A percentile compares a stretch with the other conserved stretches of the same genome.
Conservation (phyloP, 305 asterid species). For the Fraxinus platypoda region DNA sequence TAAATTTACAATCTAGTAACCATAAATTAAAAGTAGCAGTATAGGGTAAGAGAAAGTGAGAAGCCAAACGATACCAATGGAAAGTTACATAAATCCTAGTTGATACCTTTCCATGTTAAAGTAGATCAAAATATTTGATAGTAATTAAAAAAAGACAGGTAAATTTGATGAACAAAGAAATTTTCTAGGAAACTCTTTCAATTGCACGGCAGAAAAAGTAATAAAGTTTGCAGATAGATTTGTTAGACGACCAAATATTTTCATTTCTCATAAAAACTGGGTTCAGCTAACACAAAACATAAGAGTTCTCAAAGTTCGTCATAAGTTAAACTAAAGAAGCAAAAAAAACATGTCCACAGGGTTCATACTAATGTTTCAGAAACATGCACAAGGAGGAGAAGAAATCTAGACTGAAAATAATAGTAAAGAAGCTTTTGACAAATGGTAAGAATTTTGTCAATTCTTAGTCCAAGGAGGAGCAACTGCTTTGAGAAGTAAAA, state of each 20-base stretch:
- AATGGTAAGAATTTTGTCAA: not conserved
- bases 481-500: not conserved
- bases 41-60: conserved; percentile 13
- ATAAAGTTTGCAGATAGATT: not conserved
- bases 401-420: not conserved
- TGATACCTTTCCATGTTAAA: not conserved
- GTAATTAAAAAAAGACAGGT: not conserved
- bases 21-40: not conserved
- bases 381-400: not conserved
- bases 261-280: not conserved
- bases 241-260: not conserved
- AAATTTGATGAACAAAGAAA: not conserved
- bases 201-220: not conserved
- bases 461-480: not conserved
- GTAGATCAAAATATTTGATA: not conserved
- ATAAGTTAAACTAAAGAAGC: not conserved
- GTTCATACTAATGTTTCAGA: not conserved
- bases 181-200: not conserved
- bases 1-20: not conserved
- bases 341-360: not conserved
- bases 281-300: not conserved
- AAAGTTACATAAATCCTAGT: conserved; percentile 6
- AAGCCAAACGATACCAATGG: conserved; percentile 18
- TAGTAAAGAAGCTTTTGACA: not conserved
- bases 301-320: not conserved